Conservation (phyloP, 352 stramenopile species). For the Poterioochromonas sp. region DNA sequence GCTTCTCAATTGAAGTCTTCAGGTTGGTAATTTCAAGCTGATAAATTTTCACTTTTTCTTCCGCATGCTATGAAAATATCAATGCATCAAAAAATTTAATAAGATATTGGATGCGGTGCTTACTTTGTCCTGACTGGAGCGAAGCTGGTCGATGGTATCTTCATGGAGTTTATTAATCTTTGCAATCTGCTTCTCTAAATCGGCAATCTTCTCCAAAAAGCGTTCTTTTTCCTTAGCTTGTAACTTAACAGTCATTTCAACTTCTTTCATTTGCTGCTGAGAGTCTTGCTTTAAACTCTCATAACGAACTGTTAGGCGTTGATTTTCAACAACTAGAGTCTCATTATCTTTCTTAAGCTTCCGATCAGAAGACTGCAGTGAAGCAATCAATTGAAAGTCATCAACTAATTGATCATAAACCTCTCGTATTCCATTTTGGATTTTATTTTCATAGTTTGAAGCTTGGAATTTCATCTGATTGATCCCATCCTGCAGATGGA, state of each 20-base stretch:
- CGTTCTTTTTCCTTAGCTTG: background rate
- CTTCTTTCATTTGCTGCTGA: background rate
- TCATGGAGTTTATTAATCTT: conserved; percentile 22
- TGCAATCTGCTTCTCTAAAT: conserved; percentile 39
- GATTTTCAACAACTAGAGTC: background rate
- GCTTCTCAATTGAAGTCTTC: background rate
- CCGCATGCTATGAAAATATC: conserved; percentile 36
- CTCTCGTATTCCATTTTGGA: background rate
- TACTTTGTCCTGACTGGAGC: background rate
- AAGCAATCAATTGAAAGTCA: background rate
- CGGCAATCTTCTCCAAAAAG: conserved; percentile 22
- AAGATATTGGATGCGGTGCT: conserved; percentile 18
- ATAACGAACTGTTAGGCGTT: conserved; percentile 14
- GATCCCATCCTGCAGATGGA: background rate
- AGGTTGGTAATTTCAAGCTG: background rate
- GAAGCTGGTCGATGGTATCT: background rate
- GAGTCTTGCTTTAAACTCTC: conserved; percentile 4
- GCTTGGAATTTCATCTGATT: background rate
- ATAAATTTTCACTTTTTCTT: background rate
- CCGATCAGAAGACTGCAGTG: background rate
- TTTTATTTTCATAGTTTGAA: background rate
- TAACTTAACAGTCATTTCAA: background rate
- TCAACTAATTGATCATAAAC: background rate
- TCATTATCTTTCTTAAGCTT: conserved; percentile 8
- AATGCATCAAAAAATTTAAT: too few relatives aligned